A percentile compares a stretch with the other conserved stretches of the same genome.
These are phyloP conservation scores for Coleophoma eucalyptorum DNA, from an alignment of 2,329 filamentous ascomycete species.

Conservation along the genomic window DNA sequence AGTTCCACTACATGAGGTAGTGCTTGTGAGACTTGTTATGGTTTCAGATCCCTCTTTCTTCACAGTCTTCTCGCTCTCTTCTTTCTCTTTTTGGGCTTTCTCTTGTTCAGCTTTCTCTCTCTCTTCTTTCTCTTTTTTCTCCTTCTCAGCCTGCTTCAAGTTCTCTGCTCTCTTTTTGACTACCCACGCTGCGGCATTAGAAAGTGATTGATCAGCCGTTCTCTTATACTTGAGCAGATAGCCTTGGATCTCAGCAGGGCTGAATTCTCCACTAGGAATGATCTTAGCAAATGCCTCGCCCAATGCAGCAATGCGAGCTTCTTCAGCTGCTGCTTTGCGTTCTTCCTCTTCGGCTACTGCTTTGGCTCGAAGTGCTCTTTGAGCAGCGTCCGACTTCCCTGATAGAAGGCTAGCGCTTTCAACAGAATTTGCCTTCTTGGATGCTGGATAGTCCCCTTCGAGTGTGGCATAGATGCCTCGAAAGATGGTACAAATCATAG, in stretches of 20 bases:
- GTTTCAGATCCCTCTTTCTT: too few species aligned
- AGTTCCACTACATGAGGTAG: too few species aligned
- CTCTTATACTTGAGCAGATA: slow-evolving; percentile 62
- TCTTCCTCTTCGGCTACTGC: slow-evolving; percentile 9
- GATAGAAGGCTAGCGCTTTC: slow-evolving; percentile 1
- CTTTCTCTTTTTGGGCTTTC: too few species aligned
- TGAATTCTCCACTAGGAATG: slow-evolving; percentile 49
- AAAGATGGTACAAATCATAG: slow-evolving; percentile 25
- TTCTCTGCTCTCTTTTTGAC: slow-evolving; percentile 46
- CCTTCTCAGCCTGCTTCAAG: slow-evolving; percentile 21
- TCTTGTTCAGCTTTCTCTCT: too few species aligned
- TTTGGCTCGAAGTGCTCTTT: slow-evolving; percentile 6
- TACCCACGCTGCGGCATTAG: slow-evolving; percentile 51
- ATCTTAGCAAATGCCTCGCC: slow-evolving; percentile 46
- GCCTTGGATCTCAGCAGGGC: slow-evolving; percentile 62
- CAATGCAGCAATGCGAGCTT: slow-evolving; percentile 30
- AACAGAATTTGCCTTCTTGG: slow-evolving; percentile 1
- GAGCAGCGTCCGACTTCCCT: neutral
- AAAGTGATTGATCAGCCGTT: slow-evolving; percentile 48
- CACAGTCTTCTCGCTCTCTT: too few species aligned
- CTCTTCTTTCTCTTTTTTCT: slow-evolving; percentile 16
- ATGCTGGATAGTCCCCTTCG: slow-evolving; percentile 20
- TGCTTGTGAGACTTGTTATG: too few species aligned
- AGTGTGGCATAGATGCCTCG: slow-evolving; percentile 32
- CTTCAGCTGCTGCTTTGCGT: slow-evolving; percentile 18